Conservation (phyloP, 176 grass and related monocot genomes). For the Oryza punctata region DNA sequence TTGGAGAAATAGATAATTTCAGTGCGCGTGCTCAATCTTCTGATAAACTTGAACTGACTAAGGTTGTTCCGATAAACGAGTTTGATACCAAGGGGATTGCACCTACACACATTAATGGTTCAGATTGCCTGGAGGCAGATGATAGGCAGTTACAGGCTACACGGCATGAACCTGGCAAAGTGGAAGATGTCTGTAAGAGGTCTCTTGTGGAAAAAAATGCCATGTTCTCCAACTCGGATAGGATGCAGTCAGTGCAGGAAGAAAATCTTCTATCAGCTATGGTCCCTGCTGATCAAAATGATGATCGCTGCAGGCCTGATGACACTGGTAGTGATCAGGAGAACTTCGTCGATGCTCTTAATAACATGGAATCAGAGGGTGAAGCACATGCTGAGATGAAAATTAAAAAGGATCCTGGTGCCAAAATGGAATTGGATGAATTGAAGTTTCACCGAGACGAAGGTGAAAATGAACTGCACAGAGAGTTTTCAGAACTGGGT, state of each 20-base stretch:
- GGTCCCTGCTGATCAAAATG: constrained; percentile 33
- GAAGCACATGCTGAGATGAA: constrained; percentile 50
- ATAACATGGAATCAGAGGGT: constrained; percentile 57
- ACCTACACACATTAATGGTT: constrained; percentile 37
- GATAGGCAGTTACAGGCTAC: constrained; percentile 29
- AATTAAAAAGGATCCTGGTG: constrained; percentile 28
- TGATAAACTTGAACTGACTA: constrained; percentile 46
- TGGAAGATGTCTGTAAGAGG: constrained; percentile 40
- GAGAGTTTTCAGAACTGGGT: constrained; percentile 42
- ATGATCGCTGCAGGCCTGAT: constrained; percentile 44
- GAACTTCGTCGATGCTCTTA: constrained; percentile 71
- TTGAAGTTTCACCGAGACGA: constrained; percentile 40
- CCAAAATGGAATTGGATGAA: constrained; percentile 34
- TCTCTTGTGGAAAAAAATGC: constrained; percentile 53
- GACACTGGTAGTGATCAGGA: constrained; percentile 74
- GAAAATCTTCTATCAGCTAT: constrained; percentile 10
- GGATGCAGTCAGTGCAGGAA: constrained; percentile 16
- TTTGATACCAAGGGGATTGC: constrained; percentile 23
- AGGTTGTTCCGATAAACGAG: constrained; percentile 51
- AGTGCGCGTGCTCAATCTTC: constrained; percentile 31
- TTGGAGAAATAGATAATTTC: constrained; percentile 39
- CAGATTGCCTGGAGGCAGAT: constrained; percentile 33
- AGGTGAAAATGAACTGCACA: constrained; percentile 24
- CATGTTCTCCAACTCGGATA: constrained; percentile 44
- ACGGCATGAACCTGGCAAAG: constrained; percentile 32